A percentile compares a stretch with the other conserved stretches of the same genome.
These are phyloP conservation scores for Cantharellus anzutake DNA, from an alignment of 768 basidiomycete species.

Conservation along the genomic window DNA sequence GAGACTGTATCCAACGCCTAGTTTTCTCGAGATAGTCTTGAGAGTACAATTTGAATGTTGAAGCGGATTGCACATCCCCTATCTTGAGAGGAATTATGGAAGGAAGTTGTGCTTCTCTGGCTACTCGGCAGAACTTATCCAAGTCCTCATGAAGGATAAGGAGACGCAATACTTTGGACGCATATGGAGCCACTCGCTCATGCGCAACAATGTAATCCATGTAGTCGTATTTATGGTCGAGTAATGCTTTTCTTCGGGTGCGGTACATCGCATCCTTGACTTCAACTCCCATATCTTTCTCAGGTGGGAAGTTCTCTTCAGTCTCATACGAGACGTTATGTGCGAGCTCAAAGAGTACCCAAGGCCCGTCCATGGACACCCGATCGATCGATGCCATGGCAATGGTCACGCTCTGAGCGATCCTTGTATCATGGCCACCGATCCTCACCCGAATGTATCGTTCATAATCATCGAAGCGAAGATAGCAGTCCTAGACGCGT, in stretches of 20 bases:
- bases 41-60: too few species aligned
- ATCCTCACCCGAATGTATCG: neutral
- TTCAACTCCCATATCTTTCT: neutral
- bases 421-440: neutral
- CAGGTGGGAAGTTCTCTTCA: neutral
- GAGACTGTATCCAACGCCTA: constrained; percentile 28
- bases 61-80: too few species aligned
- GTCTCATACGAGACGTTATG: neutral
- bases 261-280: neutral
- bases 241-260: neutral
- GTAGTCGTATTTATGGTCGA: neutral
- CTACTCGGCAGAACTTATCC: constrained; percentile 35
- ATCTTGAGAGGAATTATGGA: constrained; percentile 3
- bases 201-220: constrained; percentile 22
- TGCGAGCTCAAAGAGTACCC: neutral
- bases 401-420: neutral
- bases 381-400: neutral
- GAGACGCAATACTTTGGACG: constrained; percentile 26
- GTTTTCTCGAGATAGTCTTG: constrained; percentile 5
- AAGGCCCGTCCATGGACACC: neutral
- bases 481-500: neutral
- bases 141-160: constrained; percentile 35
- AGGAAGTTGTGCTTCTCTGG: constrained; percentile 19
- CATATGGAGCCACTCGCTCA: constrained; percentile 41
- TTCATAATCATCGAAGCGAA: neutral